phyloP scores from a whole-genome alignment of 352 stramenopile species.

The Elongisporangium prolatum region DNA sequence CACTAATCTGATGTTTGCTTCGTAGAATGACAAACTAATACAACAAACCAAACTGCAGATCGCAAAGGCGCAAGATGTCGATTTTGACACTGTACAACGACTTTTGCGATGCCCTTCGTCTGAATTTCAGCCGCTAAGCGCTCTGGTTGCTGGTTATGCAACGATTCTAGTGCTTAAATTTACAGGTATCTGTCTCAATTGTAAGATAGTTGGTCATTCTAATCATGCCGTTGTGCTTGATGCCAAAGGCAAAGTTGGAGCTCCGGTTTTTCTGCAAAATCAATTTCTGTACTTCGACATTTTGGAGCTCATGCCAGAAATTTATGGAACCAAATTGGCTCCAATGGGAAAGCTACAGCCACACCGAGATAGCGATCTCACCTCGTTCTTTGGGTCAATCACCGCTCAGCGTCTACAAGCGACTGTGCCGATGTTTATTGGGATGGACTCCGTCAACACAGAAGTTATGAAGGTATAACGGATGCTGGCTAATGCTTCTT shows the following conservation, averaged over 20 bases:
- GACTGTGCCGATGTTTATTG: slow-evolving; percentile 8
- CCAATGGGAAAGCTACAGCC: slow-evolving; percentile 3
- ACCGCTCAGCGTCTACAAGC: slow-evolving; percentile 6
- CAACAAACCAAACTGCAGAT: neutral
- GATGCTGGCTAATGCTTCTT: neutral
- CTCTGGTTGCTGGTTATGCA: slow-evolving; percentile 24
- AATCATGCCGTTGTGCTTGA: neutral
- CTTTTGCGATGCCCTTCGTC: slow-evolving; percentile 19
- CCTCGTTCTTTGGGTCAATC: slow-evolving; percentile 7
- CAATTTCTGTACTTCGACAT: slow-evolving; percentile 37
- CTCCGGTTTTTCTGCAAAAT: slow-evolving; percentile 8
- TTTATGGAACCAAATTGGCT: neutral
- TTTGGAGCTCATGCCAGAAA: slow-evolving; percentile 7
- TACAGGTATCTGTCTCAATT: slow-evolving; percentile 8
- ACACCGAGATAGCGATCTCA: slow-evolving; percentile 1
- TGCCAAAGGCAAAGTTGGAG: slow-evolving; percentile 19
- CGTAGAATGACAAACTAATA: slow-evolving; percentile 1
- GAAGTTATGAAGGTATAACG: slow-evolving; percentile 19
- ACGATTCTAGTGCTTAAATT: slow-evolving; percentile 27
- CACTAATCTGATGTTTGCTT: neutral
- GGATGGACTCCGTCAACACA: slow-evolving; percentile 11
- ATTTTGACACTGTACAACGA: slow-evolving; percentile 7
- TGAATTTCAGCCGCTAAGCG: slow-evolving; percentile 32
- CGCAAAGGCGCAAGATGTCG: slow-evolving; percentile 1
- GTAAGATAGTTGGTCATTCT: neutral